Percentiles rank a stretch among this genome's conserved stretches.
These are phyloP conservation scores for Stagonosporopsis rhizophila DNA, from an alignment of 2,329 filamentous ascomycete species.

Conservation along the genomic window DNA sequence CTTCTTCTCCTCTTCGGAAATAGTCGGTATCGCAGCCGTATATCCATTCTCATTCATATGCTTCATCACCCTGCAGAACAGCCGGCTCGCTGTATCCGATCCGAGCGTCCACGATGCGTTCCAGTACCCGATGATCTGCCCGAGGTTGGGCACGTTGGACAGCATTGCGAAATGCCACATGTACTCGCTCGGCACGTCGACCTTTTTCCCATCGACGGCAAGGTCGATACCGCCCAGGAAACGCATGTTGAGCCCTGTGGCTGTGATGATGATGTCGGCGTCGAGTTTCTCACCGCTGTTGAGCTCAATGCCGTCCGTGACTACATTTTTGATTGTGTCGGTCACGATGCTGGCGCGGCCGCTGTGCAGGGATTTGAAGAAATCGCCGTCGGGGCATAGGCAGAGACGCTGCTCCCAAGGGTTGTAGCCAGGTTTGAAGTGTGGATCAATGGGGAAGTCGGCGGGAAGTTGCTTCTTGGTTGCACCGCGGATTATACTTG, in stretches of 20 bases:
- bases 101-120: conserved; percentile 69
- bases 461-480: conserved; percentile 62
- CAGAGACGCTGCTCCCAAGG: conserved; percentile 78
- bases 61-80: conserved; percentile 60
- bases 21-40: conserved; percentile 55
- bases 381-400: conserved; percentile 67
- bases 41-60: conserved; percentile 57
- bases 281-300: conserved; percentile 56
- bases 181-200: conserved; percentile 60
- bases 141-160: conserved; percentile 67
- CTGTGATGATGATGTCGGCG: conserved; percentile 70
- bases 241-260: conserved; percentile 66
- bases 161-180: conserved; percentile 69
- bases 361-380: conserved; percentile 60
- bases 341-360: conserved; percentile 64
- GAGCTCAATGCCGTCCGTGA: conserved; percentile 57
- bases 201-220: conserved; percentile 57
- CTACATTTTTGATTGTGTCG: conserved; percentile 61
- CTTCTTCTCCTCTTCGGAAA: conserved; percentile 50
- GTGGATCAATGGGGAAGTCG: conserved; percentile 49
- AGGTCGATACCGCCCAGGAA: conserved; percentile 63
- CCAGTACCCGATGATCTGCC: conserved; percentile 66
- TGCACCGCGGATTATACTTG: conserved; percentile 55
- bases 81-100: conserved; percentile 60
- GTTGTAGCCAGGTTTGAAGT: conserved; percentile 58